A percentile compares a stretch with the other conserved stretches of the same genome.
These are phyloP conservation scores for Amanita molliuscula DNA, from an alignment of 768 basidiomycete species.

Conservation along the genomic window DNA sequence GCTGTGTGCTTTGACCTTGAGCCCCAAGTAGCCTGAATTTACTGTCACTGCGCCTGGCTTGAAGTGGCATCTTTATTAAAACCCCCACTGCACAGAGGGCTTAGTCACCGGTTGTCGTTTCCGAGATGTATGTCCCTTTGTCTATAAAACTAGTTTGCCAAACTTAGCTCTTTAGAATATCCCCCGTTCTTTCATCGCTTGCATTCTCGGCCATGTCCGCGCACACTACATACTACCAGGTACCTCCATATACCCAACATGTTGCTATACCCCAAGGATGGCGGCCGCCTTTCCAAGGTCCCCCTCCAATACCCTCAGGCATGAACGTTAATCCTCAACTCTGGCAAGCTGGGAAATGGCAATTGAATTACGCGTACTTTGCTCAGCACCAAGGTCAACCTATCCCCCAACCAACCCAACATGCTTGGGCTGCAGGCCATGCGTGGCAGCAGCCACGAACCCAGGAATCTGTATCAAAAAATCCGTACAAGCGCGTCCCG, in stretches of 20 bases:
- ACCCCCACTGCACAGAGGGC: not conserved
- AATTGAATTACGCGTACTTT: slow-evolving; percentile 34
- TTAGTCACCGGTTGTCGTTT: not conserved
- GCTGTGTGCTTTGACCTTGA: not conserved
- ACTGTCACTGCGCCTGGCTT: not conserved
- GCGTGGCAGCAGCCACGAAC: slow-evolving; percentile 25
- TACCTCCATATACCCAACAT: slow-evolving; percentile 6
- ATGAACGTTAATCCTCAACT: slow-evolving; percentile 30
- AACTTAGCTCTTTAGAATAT: not conserved
- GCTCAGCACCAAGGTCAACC: slow-evolving; percentile 17
- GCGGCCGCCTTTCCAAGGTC: slow-evolving; percentile 30
- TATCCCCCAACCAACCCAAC: slow-evolving; percentile 7
- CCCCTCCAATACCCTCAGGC: slow-evolving; percentile 48
- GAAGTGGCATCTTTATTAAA: not conserved
- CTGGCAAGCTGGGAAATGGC: slow-evolving; percentile 47
- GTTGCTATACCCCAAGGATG: slow-evolving; percentile 7
- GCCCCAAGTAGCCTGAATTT: not conserved
- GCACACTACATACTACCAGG: slow-evolving; percentile 5
- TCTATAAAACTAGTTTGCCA: not conserved
- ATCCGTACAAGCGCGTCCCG: slow-evolving; percentile 59
- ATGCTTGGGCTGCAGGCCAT: slow-evolving; percentile 29
- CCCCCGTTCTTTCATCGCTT: not conserved
- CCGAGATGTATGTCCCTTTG: not conserved
- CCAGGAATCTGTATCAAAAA: slow-evolving; percentile 21
- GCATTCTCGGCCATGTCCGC: slow-evolving; percentile 1